Conservation (phyloP, 805 yeast genomes). For the Wickerhamiella australiensis region DNA sequence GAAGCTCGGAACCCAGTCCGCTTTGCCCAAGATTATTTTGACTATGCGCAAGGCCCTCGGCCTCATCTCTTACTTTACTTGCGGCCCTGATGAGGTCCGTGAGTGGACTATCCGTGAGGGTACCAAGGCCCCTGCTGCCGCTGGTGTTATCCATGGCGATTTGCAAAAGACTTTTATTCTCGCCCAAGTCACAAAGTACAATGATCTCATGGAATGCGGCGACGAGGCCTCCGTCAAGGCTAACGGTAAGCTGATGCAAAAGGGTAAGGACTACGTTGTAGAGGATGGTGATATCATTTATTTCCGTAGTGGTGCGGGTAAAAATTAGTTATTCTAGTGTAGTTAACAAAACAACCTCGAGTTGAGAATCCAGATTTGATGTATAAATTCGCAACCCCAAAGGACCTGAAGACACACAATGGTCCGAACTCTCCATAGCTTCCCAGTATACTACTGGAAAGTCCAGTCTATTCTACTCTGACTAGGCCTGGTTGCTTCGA, state of each 20-base stretch:
- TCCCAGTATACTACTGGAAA: no score
- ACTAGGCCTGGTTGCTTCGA: no score
- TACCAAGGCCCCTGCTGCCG: slow-evolving; percentile 76
- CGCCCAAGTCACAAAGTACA: slow-evolving; percentile 83
- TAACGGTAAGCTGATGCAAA: slow-evolving; percentile 76
- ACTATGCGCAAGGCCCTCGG: slow-evolving; percentile 79
- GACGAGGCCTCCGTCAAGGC: slow-evolving; percentile 78
- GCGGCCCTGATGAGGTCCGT: slow-evolving; percentile 84
- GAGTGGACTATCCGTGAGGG: slow-evolving; percentile 81
- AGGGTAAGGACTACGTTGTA: slow-evolving; percentile 90
- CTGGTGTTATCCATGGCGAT: slow-evolving; percentile 92
- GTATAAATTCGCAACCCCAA: no score
- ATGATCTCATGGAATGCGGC: slow-evolving; percentile 58
- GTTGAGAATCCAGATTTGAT: no score
- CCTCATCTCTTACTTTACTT: slow-evolving; percentile 87
- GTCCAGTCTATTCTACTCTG: no score
- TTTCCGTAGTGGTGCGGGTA: slow-evolving; percentile 91
- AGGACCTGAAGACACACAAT: no score
- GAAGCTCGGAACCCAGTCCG: slow-evolving; percentile 58
- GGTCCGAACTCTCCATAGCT: no score
- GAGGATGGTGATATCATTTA: slow-evolving; percentile 90
- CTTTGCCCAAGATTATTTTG: slow-evolving; percentile 74
- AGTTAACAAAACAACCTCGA: no score
- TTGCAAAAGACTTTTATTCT: slow-evolving; percentile 87
- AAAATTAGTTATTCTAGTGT: slow-evolving; percentile 35